Conservation (phyloP, 108 stramenopile species). For the Phaeodactylum tricornutum region DNA sequence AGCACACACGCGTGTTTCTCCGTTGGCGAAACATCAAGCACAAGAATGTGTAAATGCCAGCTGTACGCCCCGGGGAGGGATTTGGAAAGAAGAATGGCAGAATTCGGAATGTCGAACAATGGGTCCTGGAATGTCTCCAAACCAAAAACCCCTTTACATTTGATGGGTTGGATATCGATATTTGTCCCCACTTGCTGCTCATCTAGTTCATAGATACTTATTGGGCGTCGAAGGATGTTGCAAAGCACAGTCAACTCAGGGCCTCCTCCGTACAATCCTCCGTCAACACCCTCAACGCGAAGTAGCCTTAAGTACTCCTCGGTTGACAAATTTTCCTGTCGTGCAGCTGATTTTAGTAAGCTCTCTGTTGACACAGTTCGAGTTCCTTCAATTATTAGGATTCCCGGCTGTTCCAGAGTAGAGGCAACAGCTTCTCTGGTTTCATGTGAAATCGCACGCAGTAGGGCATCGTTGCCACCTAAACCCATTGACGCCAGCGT, state of each 20-base stretch:
- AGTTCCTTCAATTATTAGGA: slow-evolving; percentile 32
- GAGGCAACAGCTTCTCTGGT: slow-evolving; percentile 47
- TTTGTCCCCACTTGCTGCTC: background rate
- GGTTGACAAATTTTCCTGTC: slow-evolving; percentile 28
- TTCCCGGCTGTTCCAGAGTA: slow-evolving; percentile 32
- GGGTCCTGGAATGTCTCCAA: slow-evolving; percentile 52
- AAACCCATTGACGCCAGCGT: slow-evolving; percentile 48
- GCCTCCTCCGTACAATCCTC: slow-evolving; percentile 64
- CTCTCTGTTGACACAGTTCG: slow-evolving; percentile 31
- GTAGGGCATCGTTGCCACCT: slow-evolving; percentile 25
- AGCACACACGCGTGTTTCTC: slow-evolving; percentile 71
- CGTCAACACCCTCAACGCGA: slow-evolving; percentile 34
- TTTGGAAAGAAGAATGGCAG: slow-evolving; percentile 28
- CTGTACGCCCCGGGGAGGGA: slow-evolving; percentile 36
- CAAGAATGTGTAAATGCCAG: slow-evolving; percentile 65
- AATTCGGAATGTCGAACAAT: slow-evolving; percentile 33
- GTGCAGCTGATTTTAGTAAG: slow-evolving; percentile 41
- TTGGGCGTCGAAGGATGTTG: slow-evolving; percentile 71
- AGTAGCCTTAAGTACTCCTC: slow-evolving; percentile 43
- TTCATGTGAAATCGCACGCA: slow-evolving; percentile 33
- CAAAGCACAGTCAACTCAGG: slow-evolving; percentile 63
- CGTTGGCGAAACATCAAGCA: slow-evolving; percentile 33
- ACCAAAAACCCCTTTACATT: slow-evolving; percentile 58
- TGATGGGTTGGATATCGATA: background rate
- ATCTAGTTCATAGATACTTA: slow-evolving; percentile 58